Evolutionary conservation across 202 grass and related monocot genomes (phyloP).

Genomic region (Setaria viridis): DNA sequence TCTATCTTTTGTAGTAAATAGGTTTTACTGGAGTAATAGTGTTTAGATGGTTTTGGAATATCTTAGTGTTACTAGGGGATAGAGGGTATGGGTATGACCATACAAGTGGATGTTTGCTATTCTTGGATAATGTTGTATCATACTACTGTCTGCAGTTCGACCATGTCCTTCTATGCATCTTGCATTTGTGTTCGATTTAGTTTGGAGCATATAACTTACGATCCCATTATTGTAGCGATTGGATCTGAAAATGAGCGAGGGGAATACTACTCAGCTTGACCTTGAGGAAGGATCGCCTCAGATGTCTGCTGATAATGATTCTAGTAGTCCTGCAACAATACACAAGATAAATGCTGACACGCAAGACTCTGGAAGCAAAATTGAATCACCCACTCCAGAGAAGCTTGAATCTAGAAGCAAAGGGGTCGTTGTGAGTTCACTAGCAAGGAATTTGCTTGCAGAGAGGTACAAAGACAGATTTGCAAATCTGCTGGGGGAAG

Average conservation of each 20-base stretch:
- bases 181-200: slow-evolving; percentile 25
- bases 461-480: slow-evolving; percentile 73
- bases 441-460: slow-evolving; percentile 66
- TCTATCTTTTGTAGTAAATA: not conserved
- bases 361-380: slow-evolving; percentile 49
- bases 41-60: not conserved
- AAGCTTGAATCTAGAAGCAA: slow-evolving; percentile 69
- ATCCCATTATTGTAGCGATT: slow-evolving; percentile 52
- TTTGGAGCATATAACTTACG: slow-evolving; percentile 13
- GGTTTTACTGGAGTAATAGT: slow-evolving; percentile 1
- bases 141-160: slow-evolving; percentile 1
- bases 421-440: slow-evolving; percentile 58
- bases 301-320: slow-evolving; percentile 42
- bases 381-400: slow-evolving; percentile 83
- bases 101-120: not conserved
- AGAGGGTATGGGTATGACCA: not conserved
- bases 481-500: slow-evolving; percentile 24
- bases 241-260: slow-evolving; percentile 51
- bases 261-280: slow-evolving; percentile 40
- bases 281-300: slow-evolving; percentile 38
- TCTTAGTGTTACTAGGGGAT: not conserved
- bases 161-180: slow-evolving; percentile 8
- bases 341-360: slow-evolving; percentile 44
- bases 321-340: slow-evolving; percentile 43
- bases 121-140: not conserved